A percentile compares a stretch with the other conserved stretches of the same genome.
Evolutionary conservation across 129 eudicot genomes (phyloP).

Genomic region (Ambrosia trifida): DNA sequence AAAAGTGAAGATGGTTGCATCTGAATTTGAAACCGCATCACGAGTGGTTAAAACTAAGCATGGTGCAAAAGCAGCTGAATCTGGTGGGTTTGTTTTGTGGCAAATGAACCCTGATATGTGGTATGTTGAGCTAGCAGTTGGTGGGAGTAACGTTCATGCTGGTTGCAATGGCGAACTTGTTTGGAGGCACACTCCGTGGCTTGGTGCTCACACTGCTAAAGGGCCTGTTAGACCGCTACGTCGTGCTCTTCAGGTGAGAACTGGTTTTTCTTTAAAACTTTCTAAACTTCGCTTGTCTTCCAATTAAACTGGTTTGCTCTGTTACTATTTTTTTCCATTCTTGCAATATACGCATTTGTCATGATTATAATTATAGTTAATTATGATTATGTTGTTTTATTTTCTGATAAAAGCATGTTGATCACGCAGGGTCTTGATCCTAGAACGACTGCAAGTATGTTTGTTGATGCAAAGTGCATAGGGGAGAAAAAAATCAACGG

Average conservation of each 20-base stretch:
- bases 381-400: background rate
- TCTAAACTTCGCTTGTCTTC: background rate
- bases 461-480: slow-evolving; percentile 74
- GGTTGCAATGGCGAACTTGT: slow-evolving; percentile 88
- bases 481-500: slow-evolving; percentile 84
- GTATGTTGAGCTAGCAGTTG: slow-evolving; percentile 89
- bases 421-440: slow-evolving; percentile 80
- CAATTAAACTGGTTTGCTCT: too few species aligned
- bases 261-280: background rate
- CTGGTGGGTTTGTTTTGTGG: slow-evolving; percentile 85
- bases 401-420: background rate
- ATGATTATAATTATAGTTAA: too few species aligned
- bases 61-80: slow-evolving; percentile 51
- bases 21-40: slow-evolving; percentile 74
- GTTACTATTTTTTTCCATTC: too few species aligned
- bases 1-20: slow-evolving; percentile 73
- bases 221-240: slow-evolving; percentile 85
- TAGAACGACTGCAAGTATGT: slow-evolving; percentile 80
- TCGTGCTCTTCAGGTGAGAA: slow-evolving; percentile 81
- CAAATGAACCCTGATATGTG: slow-evolving; percentile 94
- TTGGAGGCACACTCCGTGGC: slow-evolving; percentile 95
- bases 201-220: slow-evolving; percentile 87
- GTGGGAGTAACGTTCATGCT: slow-evolving; percentile 87
- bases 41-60: slow-evolving; percentile 59
- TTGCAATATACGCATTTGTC: too few species aligned